A percentile compares a stretch with the other conserved stretches of the same genome.
phyloP scores from a whole-genome alignment of 768 basidiomycete species.

The Leccinum rimulosum region DNA sequence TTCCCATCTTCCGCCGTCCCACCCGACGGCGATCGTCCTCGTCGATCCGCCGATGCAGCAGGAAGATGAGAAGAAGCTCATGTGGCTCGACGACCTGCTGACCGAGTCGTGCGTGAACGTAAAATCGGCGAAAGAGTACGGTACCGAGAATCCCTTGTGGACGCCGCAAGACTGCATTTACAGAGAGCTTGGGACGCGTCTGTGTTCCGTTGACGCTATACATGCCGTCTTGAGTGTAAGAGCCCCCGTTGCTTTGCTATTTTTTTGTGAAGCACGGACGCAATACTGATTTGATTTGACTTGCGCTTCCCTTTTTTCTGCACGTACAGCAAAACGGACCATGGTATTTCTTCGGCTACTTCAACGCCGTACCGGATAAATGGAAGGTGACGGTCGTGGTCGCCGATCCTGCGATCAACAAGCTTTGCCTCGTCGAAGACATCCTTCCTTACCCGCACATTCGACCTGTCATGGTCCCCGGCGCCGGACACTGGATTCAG shows the following conservation, averaged over 20 bases:
- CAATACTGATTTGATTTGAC: background rate
- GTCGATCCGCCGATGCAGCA: constrained; percentile 17
- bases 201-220: constrained; percentile 8
- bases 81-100: background rate
- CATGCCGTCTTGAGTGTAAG: constrained; percentile 9
- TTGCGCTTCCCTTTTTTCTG: background rate
- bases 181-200: constrained; percentile 10
- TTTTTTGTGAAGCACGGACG: background rate
- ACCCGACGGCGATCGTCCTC: constrained; percentile 17
- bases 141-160: constrained; percentile 16
- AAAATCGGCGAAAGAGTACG: background rate
- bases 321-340: constrained; percentile 4
- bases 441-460: constrained; percentile 16
- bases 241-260: background rate
- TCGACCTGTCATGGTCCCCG: constrained; percentile 8
- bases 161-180: constrained; percentile 5
- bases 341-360: constrained; percentile 17
- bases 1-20: background rate
- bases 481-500: constrained; percentile 27
- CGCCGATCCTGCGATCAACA: constrained; percentile 16
- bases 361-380: background rate
- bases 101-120: background rate
- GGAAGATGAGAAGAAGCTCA: background rate
- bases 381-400: constrained; percentile 18
- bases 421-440: constrained; percentile 2